phyloP scores from a whole-genome alignment of 177 flowering plant genomes.

The Telopea speciosissima region DNA sequence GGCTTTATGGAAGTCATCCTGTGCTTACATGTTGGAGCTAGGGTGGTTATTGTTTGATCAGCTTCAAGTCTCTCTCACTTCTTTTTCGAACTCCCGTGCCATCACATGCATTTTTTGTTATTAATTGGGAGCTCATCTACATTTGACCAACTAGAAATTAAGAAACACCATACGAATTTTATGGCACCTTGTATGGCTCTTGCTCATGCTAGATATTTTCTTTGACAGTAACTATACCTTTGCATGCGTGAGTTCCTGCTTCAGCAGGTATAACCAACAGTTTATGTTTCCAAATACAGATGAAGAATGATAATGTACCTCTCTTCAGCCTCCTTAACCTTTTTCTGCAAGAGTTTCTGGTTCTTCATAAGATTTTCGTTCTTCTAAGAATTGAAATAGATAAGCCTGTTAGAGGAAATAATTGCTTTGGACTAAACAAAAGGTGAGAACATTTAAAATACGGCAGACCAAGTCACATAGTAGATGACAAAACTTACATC shows the following conservation, averaged over 20 bases:
- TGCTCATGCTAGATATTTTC: neutral
- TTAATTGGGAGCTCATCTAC: no score
- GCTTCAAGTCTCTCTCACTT: no score
- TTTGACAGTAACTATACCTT: neutral
- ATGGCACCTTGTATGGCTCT: neutral
- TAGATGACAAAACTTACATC: conserved; percentile 30
- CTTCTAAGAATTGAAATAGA: conserved; percentile 28
- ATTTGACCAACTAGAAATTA: no score
- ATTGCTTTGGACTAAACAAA: neutral
- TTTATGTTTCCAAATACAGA: neutral
- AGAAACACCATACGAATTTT: no score
- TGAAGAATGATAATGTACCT: conserved; percentile 38
- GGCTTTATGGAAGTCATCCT: no score
- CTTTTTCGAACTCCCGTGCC: no score
- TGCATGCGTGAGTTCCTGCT: no score
- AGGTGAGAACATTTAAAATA: neutral
- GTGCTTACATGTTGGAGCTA: no score
- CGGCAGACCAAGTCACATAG: neutral
- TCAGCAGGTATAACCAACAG: no score
- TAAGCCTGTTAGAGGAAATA: no score
- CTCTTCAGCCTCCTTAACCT: conserved; percentile 59
- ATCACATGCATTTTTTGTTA: no score
- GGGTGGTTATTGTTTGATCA: no score
- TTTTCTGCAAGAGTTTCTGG: conserved; percentile 50
- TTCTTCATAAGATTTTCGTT: conserved; percentile 60